Percentiles rank a stretch among this genome's conserved stretches.
These are phyloP conservation scores for Yarrowia keelungensis DNA, from an alignment of 805 yeast species.

Conservation along the genomic window DNA sequence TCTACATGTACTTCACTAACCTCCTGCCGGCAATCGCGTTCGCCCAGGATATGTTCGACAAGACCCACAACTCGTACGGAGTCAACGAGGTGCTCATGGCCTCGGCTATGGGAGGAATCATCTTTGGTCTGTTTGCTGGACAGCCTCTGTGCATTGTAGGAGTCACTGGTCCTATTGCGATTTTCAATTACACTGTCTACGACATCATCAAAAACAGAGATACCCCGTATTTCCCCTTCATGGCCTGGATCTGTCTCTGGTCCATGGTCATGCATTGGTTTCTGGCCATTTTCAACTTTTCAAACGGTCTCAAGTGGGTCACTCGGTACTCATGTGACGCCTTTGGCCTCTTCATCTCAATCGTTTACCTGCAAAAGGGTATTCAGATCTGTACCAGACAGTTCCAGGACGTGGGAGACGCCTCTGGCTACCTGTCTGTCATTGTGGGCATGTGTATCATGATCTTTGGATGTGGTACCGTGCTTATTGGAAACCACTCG, in stretches of 20 bases:
- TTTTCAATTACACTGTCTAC: constrained; percentile 89
- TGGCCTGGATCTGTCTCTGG: constrained; percentile 97
- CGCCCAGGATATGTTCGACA: constrained; percentile 96
- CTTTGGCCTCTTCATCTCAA: constrained; percentile 88
- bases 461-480: constrained; percentile 63
- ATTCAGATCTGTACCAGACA: constrained; percentile 79
- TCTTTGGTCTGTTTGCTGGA: constrained; percentile 85
- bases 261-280: constrained; percentile 78
- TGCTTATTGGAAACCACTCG: constrained; percentile 62
- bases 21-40: constrained; percentile 92
- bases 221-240: constrained; percentile 76
- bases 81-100: constrained; percentile 86
- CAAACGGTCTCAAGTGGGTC: constrained; percentile 70
- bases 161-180: constrained; percentile 94
- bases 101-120: constrained; percentile 86
- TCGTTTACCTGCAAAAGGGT: constrained; percentile 89
- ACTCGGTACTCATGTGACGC: constrained; percentile 88
- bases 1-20: constrained; percentile 87
- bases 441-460: constrained; percentile 78
- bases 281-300: constrained; percentile 72
- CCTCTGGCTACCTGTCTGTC: constrained; percentile 73
- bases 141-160: constrained; percentile 96
- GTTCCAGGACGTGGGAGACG: constrained; percentile 56
- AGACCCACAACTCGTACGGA: constrained; percentile 85
- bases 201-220: constrained; percentile 64